Evolutionary conservation across 2,329 filamentous ascomycete species (phyloP), one percentile per base, ranked within the genome.

Genomic region (Beauveria brongniartii): DNA sequence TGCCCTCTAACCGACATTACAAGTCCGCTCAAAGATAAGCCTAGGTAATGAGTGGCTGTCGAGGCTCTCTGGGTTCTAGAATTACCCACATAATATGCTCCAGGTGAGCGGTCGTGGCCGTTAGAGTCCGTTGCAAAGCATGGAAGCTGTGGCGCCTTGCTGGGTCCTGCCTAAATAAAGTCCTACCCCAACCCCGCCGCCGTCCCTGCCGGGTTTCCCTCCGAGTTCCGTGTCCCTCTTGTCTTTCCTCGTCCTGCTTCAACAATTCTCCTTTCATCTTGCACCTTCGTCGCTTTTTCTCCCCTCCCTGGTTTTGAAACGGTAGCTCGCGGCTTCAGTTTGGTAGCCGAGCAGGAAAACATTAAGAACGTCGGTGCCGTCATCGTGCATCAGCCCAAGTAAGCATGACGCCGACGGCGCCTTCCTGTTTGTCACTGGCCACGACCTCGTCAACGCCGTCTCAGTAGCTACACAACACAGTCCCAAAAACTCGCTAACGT

Each of bases 111-210:
- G 24, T 24, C 24, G 24, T 24, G 24, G 24, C 61, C 50, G 61
- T 55, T 62, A 55, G 55, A 46, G 37, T 58, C 55, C 55, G 61
- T 44, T 28, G 10, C 44, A 47, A 22, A 56, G 6, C n/a, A 18
- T 18, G 28, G 10, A 2, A n/a, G 16, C 37, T 40, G 7, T n/a
- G 44, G 12, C 14, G 30, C 12, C 4, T 14, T 12, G 30, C 2
- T 14, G 30, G 30, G 12, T 34, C 30, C 30, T 34, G 30, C 30
- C 18, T 48, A 57, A 57, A 56, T 24, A 43, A 28, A 22, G 30
- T 51, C 26, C 43, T 40, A 55, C 52, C 43, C 30, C 59, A 37
- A 41, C 41, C 52, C 48, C 55, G 26, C 58, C 58, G 5, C 50
- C 26, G 20, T 37, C 40, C 24, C 37, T n/a, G 24, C 34, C 30